phyloP scores from a whole-genome alignment of 148 eudicot genomes.

The Fallopia convolvulus region DNA sequence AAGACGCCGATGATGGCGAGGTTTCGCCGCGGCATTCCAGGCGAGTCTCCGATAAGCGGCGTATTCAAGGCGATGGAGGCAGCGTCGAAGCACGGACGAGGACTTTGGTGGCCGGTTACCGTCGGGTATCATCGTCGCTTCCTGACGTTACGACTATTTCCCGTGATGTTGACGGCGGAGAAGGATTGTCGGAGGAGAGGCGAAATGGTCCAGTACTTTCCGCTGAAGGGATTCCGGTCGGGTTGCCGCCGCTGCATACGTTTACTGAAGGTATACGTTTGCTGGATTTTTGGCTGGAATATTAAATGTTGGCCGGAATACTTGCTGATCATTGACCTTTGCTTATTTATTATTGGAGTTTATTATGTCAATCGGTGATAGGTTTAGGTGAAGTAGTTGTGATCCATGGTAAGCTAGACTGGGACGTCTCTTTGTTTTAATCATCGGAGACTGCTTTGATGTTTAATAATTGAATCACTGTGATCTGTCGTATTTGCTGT shows the following conservation, averaged over 20 bases:
- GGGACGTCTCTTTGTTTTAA: not conserved
- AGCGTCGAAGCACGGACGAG: conserved; percentile 20
- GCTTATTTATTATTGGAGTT: not conserved
- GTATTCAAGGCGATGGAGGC: conserved; percentile 1
- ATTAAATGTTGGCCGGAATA: not conserved
- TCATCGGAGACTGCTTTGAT: not conserved
- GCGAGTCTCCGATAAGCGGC: conserved; percentile 6
- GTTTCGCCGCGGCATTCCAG: not conserved
- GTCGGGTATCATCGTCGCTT: not conserved
- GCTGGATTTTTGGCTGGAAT: conserved; percentile 13
- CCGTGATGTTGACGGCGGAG: conserved; percentile 24
- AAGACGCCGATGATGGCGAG: not conserved
- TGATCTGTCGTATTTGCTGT: too few relatives aligned
- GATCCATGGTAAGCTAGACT: not conserved
- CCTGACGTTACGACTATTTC: conserved; percentile 49
- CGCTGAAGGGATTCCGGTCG: conserved; percentile 57
- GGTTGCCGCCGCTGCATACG: conserved; percentile 57
- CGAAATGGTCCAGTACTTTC: conserved; percentile 38
- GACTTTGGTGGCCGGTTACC: not conserved
- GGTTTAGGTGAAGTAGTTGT: not conserved
- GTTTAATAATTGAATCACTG: too few relatives aligned
- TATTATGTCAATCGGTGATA: not conserved
- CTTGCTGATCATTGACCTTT: not conserved
- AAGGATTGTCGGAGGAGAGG: conserved; percentile 26
- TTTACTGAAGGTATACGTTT: conserved; percentile 4